phyloP scores from a whole-genome alignment of 345 rosid genomes.

The Citrus inodora region DNA sequence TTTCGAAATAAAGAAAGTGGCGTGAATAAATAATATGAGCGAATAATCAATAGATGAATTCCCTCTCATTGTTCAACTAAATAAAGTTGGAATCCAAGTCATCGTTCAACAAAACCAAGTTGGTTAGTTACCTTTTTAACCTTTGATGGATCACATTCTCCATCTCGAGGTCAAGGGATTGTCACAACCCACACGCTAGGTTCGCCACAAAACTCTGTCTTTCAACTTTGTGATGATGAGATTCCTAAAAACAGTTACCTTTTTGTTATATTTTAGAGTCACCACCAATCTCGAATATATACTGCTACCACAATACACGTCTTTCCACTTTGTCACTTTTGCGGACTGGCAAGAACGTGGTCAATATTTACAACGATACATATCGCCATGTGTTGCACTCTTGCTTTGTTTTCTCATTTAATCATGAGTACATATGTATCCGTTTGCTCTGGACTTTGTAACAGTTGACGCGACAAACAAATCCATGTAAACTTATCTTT shows the following conservation, averaged over 20 bases:
- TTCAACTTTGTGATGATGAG: conserved; percentile 64
- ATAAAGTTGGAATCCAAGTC: conserved; percentile 70
- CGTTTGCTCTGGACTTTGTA: conserved; percentile 21
- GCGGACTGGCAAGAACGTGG: conserved; percentile 28
- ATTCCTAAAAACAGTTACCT: conserved; percentile 36
- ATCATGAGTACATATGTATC: not conserved
- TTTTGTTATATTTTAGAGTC: conserved; percentile 27
- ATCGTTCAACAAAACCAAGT: conserved; percentile 44
- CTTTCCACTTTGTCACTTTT: conserved; percentile 30
- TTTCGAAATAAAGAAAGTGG: not conserved
- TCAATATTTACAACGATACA: conserved; percentile 28
- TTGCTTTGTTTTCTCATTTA: conserved; percentile 1
- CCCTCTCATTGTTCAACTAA: conserved; percentile 51
- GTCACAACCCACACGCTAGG: conserved; percentile 56
- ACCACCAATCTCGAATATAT: conserved; percentile 66
- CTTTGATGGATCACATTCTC: not conserved
- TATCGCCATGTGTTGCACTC: conserved; percentile 41
- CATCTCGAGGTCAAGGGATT: conserved; percentile 26
- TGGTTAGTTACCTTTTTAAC: not conserved
- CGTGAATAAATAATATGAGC: not conserved
- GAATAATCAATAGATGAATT: conserved; percentile 30
- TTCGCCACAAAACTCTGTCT: conserved; percentile 70
- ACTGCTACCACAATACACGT: conserved; percentile 12
- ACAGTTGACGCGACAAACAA: conserved; percentile 21
- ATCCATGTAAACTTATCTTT: conserved; percentile 6